Conservation (phyloP, 1,284 basidiomycete species). For the Thecaphora frezii region DNA sequence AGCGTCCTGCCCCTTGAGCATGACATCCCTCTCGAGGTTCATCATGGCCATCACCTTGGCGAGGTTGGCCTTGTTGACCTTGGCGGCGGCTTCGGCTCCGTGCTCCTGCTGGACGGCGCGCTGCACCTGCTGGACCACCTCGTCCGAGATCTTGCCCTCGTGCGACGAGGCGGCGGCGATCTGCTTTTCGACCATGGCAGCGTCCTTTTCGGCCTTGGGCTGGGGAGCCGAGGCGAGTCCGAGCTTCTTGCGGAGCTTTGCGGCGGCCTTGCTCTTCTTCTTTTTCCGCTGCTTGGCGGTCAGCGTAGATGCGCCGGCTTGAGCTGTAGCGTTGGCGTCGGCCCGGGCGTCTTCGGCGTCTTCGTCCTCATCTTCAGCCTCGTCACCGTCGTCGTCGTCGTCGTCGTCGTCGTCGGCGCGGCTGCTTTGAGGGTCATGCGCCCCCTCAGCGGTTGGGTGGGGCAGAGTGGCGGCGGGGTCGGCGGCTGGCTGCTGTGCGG, state of each 20-base stretch:
- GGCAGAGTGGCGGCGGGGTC: too few species aligned
- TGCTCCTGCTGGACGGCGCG: constrained; percentile 32
- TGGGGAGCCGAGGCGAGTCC: constrained; percentile 11
- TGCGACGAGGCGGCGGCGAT: constrained; percentile 15
- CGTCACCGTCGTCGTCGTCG: constrained; percentile 12
- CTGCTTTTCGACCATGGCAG: constrained; percentile 16
- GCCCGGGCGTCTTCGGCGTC: constrained; percentile 9
- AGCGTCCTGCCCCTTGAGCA: constrained; percentile 43
- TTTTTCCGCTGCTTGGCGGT: constrained; percentile 44
- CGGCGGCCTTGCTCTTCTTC: constrained; percentile 47
- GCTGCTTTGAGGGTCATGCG: too few species aligned
- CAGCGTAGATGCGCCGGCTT: constrained; percentile 6
- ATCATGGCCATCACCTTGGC: constrained; percentile 46
- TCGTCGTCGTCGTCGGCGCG: constrained; percentile 1
- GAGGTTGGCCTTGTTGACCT: constrained; percentile 39
- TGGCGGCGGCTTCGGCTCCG: constrained; percentile 33
- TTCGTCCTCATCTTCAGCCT: constrained; percentile 9
- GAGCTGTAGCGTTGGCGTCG: neutral
- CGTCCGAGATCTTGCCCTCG: constrained; percentile 33
- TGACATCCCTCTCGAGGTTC: constrained; percentile 43
- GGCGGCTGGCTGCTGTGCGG: too few species aligned
- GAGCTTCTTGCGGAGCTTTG: constrained; percentile 47
- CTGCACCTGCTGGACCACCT: constrained; percentile 40
- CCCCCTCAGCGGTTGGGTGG: too few species aligned
- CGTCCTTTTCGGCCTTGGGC: neutral